Conservation (phyloP, 495 filamentous ascomycete genomes). For the Penicillium lagena region DNA sequence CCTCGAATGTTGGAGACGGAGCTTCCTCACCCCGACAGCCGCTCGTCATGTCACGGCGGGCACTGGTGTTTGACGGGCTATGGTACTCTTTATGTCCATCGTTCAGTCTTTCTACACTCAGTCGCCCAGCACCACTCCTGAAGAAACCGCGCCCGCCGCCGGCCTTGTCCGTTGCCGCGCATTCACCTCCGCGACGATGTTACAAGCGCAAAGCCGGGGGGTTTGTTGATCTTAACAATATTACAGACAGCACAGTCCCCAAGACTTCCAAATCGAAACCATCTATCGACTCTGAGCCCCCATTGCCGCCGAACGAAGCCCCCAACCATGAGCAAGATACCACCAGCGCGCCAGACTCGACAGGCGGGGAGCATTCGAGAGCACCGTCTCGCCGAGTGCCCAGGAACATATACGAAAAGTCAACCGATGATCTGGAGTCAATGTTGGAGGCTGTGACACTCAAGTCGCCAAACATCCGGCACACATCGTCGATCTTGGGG, state of each 20-base stretch:
- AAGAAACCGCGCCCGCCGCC: neutral
- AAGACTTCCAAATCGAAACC: neutral
- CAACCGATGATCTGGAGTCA: slow-evolving; percentile 19
- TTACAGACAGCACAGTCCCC: neutral
- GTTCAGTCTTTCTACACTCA: slow-evolving; percentile 22
- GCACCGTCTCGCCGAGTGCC: slow-evolving; percentile 13
- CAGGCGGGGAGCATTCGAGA: neutral
- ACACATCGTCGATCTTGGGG: slow-evolving; percentile 23
- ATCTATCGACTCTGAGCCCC: neutral
- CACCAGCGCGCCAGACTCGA: neutral
- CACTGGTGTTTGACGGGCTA: slow-evolving; percentile 52
- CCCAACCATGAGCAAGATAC: neutral
- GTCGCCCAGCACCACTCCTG: slow-evolving; percentile 4
- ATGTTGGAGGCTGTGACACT: slow-evolving; percentile 15
- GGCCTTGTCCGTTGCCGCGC: neutral
- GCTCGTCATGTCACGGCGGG: slow-evolving; percentile 38
- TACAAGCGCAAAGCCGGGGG: slow-evolving; percentile 9
- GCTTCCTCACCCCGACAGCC: slow-evolving; percentile 1
- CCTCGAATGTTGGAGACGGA: neutral
- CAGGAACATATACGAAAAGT: slow-evolving; percentile 3
- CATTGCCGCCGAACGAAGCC: neutral
- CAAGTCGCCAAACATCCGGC: slow-evolving; percentile 14
- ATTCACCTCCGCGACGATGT: slow-evolving; percentile 14
- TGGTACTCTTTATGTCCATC: slow-evolving; percentile 65
- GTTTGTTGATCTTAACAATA: neutral